phyloP scores from a whole-genome alignment of 1,284 basidiomycete genomes.

The Ganoderma multipileum region DNA sequence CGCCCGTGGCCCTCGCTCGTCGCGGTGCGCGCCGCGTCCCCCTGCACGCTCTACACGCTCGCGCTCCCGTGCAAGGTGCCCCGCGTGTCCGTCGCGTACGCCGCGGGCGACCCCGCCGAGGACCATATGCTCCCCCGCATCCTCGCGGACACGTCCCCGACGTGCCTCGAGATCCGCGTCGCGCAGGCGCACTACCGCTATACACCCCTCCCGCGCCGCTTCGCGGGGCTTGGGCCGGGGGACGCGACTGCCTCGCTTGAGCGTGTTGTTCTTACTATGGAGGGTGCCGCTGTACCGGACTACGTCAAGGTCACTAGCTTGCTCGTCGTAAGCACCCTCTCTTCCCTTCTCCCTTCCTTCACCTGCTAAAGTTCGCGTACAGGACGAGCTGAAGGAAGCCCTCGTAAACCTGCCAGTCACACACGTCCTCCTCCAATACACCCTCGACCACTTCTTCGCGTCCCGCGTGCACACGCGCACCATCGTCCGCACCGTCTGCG shows the following conservation, averaged over 20 bases:
- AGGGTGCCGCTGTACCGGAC: conserved; percentile 16
- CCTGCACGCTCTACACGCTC: conserved; percentile 16
- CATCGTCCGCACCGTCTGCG: conserved; percentile 13
- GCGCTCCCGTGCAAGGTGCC: conserved; percentile 13
- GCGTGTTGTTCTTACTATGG: conserved; percentile 12
- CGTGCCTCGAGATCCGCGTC: conserved; percentile 15
- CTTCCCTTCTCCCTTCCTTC: background rate
- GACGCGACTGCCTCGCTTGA: conserved; percentile 6
- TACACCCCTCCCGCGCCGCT: conserved; percentile 11
- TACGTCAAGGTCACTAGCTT: conserved; percentile 9
- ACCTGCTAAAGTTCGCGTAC: background rate
- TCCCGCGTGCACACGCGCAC: conserved; percentile 11
- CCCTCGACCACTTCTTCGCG: conserved; percentile 14
- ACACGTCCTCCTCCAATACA: conserved; percentile 10
- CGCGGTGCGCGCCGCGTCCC: conserved; percentile 4
- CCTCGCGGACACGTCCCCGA: conserved; percentile 12
- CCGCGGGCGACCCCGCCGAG: conserved; percentile 9
- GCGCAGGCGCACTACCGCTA: conserved; percentile 15
- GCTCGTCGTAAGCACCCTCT: conserved; percentile 9
- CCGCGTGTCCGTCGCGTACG: conserved; percentile 4
- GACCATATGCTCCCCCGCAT: conserved; percentile 15
- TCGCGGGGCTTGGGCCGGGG: conserved; percentile 3
- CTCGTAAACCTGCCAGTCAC: conserved; percentile 2
- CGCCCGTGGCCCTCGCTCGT: conserved; percentile 8
- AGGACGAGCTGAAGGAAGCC: conserved; percentile 15